Conservation (phyloP, 805 yeast genomes). For the Zygosaccharomyces gambellarensis region DNA sequence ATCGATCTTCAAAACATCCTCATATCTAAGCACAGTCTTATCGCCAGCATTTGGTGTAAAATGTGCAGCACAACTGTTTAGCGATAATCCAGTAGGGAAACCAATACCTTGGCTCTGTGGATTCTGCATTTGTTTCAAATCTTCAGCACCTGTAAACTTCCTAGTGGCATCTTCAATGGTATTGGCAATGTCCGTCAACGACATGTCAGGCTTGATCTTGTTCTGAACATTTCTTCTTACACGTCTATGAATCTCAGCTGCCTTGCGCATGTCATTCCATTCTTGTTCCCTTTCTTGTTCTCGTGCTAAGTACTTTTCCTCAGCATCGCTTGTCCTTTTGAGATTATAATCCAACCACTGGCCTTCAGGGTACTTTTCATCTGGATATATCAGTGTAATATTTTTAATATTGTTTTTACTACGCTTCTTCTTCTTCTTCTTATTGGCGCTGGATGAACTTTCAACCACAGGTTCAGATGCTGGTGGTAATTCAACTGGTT, state of each 20-base stretch:
- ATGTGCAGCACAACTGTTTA: slow-evolving; percentile 95
- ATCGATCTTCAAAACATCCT: slow-evolving; percentile 95
- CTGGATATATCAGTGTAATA: slow-evolving; percentile 64
- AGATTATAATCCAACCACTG: slow-evolving; percentile 65
- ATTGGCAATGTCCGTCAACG: slow-evolving; percentile 85
- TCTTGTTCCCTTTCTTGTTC: slow-evolving; percentile 43
- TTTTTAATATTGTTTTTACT: slow-evolving; percentile 52
- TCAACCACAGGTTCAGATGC: slow-evolving; percentile 2
- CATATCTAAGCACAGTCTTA: slow-evolving; percentile 68
- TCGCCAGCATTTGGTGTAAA: slow-evolving; percentile 97
- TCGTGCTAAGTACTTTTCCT: slow-evolving; percentile 71
- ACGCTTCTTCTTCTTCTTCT: slow-evolving; percentile 58
- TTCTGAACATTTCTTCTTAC: slow-evolving; percentile 77
- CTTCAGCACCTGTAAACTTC: slow-evolving; percentile 59
- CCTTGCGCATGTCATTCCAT: slow-evolving; percentile 90
- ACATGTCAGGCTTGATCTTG: slow-evolving; percentile 83
- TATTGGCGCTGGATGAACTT: slow-evolving; percentile 33
- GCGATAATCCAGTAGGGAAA: slow-evolving; percentile 95
- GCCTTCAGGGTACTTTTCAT: slow-evolving; percentile 77
- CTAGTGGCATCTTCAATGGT: slow-evolving; percentile 82
- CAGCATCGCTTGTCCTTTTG: slow-evolving; percentile 80
- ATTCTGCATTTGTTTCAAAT: slow-evolving; percentile 43
- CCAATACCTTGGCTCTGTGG: slow-evolving; percentile 75
- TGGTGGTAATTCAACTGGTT: slow-evolving; percentile 1
- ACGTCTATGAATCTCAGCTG: slow-evolving; percentile 92